Percentiles rank a stretch among this genome's conserved stretches.
Conservation (phyloP, 2,329 filamentous ascomycete genomes). For the Fusarium circinatum region DNA sequence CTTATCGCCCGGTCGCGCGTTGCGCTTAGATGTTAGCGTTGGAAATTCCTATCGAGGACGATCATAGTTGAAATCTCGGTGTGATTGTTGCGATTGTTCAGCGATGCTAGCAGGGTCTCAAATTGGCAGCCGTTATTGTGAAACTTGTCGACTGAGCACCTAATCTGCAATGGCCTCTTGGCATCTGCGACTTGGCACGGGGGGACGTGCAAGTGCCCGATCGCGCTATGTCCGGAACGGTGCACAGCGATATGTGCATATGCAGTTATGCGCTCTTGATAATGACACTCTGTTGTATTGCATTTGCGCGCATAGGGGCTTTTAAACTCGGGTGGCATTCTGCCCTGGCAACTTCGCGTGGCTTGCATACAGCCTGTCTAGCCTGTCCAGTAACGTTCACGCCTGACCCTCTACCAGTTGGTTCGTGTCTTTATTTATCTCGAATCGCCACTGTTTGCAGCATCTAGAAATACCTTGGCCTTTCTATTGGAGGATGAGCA, state of each 20-base stretch:
- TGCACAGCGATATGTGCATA: not conserved
- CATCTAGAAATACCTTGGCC: slow-evolving; percentile 2
- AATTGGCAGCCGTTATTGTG: slow-evolving; percentile 27
- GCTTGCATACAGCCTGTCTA: slow-evolving; percentile 6
- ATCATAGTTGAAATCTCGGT: slow-evolving; percentile 11
- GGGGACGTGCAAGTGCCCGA: slow-evolving; percentile 9
- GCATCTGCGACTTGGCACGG: slow-evolving; percentile 19
- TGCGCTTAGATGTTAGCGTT: not conserved
- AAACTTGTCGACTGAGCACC: slow-evolving; percentile 15
- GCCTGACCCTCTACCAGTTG: slow-evolving; percentile 11
- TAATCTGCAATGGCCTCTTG: slow-evolving; percentile 21
- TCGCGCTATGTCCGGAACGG: not conserved
- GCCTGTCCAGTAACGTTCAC: not conserved
- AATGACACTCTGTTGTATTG: slow-evolving; percentile 5
- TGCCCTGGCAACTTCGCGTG: slow-evolving; percentile 18
- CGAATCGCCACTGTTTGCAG: slow-evolving; percentile 5
- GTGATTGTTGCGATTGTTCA: slow-evolving; percentile 4
- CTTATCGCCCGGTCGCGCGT: not conserved
- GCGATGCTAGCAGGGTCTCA: slow-evolving; percentile 1
- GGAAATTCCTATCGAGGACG: not conserved
- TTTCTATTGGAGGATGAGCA: slow-evolving; percentile 14
- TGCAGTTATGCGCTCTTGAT: slow-evolving; percentile 1
- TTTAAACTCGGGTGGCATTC: slow-evolving; percentile 7
- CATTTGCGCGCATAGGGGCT: not conserved
- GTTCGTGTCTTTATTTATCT: slow-evolving; percentile 29